Conservation (phyloP, 495 filamentous ascomycete genomes). For the Penicillium pulvis region DNA sequence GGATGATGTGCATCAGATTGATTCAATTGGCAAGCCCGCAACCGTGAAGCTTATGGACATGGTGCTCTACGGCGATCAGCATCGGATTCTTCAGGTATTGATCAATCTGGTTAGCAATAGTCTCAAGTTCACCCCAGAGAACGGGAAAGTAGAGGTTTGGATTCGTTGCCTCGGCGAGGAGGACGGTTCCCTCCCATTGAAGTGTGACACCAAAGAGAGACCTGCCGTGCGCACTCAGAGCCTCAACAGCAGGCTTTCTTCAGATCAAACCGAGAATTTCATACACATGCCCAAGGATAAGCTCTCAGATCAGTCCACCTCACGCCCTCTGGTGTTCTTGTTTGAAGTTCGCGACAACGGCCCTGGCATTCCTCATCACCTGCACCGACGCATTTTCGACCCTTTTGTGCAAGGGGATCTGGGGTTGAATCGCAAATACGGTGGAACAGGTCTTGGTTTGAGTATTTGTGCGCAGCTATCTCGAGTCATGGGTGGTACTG, state of each 20-base stretch:
- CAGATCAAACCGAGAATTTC: neutral
- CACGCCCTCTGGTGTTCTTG: constrained; percentile 69
- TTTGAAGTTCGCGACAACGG: constrained; percentile 91
- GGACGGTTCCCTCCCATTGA: neutral
- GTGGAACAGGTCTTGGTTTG: constrained; percentile 87
- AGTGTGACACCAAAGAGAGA: constrained; percentile 28
- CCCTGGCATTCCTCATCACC: constrained; percentile 78
- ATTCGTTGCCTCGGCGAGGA: constrained; percentile 61
- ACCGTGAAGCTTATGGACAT: constrained; percentile 69
- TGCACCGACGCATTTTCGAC: constrained; percentile 84
- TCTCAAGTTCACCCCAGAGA: constrained; percentile 85
- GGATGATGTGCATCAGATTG: neutral
- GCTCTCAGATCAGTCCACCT: constrained; percentile 36
- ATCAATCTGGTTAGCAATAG: constrained; percentile 94
- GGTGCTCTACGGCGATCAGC: constrained; percentile 86
- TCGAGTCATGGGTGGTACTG: constrained; percentile 76
- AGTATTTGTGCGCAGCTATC: constrained; percentile 88
- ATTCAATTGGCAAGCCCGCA: neutral
- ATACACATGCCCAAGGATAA: constrained; percentile 30
- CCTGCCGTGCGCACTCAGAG: neutral
- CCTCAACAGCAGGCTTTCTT: neutral
- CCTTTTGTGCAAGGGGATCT: constrained; percentile 93
- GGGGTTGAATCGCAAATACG: constrained; percentile 84
- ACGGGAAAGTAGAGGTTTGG: constrained; percentile 70
- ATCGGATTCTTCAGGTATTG: constrained; percentile 83